phyloP scores from a whole-genome alignment of 345 rosid species.

The Stellera chamaejasme region DNA sequence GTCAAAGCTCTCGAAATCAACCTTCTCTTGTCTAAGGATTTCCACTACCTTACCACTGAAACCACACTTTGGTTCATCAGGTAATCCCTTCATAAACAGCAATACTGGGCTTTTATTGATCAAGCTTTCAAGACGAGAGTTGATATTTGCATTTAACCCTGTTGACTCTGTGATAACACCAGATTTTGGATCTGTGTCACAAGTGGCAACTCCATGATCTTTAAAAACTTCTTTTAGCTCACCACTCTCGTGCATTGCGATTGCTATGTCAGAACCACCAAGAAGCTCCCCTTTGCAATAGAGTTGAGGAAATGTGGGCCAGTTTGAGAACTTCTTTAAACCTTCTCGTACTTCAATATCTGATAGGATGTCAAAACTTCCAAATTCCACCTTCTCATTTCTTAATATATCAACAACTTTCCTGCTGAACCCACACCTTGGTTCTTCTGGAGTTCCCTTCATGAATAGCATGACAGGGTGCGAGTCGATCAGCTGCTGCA shows the following conservation, averaged over 20 bases:
- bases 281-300: slow-evolving; percentile 93
- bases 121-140: slow-evolving; percentile 52
- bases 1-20: slow-evolving; percentile 71
- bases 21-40: slow-evolving; percentile 67
- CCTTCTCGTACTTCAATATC: slow-evolving; percentile 84
- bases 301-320: slow-evolving; percentile 99
- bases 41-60: slow-evolving; percentile 88
- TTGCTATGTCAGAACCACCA: slow-evolving; percentile 85
- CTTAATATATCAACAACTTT: slow-evolving; percentile 69
- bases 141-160: slow-evolving; percentile 49
- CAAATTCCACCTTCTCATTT: slow-evolving; percentile 69
- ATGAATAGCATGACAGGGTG: slow-evolving; percentile 84
- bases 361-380: slow-evolving; percentile 70
- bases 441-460: slow-evolving; percentile 88
- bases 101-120: slow-evolving; percentile 63
- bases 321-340: slow-evolving; percentile 85
- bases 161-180: slow-evolving; percentile 42
- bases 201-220: slow-evolving; percentile 48
- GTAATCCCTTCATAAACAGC: slow-evolving; percentile 94
- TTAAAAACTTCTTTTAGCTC: slow-evolving; percentile 69
- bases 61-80: slow-evolving; percentile 84
- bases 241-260: slow-evolving; percentile 88
- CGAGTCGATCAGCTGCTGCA: slow-evolving; percentile 63
- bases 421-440: slow-evolving; percentile 85
- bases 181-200: slow-evolving; percentile 20